phyloP scores from a whole-genome alignment of 164 flowering plant species.

The Buxus sempervirens region DNA sequence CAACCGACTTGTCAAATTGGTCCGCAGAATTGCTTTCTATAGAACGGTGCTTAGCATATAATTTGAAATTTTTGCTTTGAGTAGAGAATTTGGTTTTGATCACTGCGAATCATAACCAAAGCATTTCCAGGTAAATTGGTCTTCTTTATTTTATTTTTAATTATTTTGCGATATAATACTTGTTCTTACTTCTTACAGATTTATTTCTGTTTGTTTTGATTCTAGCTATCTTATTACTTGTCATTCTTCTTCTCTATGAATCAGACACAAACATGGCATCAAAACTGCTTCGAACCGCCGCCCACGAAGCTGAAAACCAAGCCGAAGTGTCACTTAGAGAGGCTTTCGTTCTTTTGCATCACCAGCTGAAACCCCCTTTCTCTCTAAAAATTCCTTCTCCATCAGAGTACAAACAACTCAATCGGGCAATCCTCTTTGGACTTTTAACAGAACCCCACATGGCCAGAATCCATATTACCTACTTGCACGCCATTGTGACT shows the following conservation, averaged over 20 bases:
- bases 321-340: slow-evolving; percentile 35
- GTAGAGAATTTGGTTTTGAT: slow-evolving; percentile 2
- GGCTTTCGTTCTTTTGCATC: slow-evolving; percentile 36
- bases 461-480: slow-evolving; percentile 52
- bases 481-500: slow-evolving; percentile 60
- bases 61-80: no score
- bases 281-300: slow-evolving; percentile 23
- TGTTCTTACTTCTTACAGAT: no score
- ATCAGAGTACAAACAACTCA: slow-evolving; percentile 50
- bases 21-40: no score
- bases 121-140: no score
- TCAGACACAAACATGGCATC: slow-evolving; percentile 25
- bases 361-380: slow-evolving; percentile 46
- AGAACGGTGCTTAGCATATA: no score
- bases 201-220: no score
- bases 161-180: no score
- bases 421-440: slow-evolving; percentile 58
- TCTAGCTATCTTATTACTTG: no score
- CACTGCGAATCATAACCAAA: no score
- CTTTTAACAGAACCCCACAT: slow-evolving; percentile 49
- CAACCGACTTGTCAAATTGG: no score
- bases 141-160: no score
- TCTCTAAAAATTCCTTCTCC: slow-evolving; percentile 39
- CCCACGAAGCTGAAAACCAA: slow-evolving; percentile 44
- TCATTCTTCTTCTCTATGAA: neutral